phyloP scores from a whole-genome alignment of 169 alveolate genomes.

The Plasmodium ovale region DNA sequence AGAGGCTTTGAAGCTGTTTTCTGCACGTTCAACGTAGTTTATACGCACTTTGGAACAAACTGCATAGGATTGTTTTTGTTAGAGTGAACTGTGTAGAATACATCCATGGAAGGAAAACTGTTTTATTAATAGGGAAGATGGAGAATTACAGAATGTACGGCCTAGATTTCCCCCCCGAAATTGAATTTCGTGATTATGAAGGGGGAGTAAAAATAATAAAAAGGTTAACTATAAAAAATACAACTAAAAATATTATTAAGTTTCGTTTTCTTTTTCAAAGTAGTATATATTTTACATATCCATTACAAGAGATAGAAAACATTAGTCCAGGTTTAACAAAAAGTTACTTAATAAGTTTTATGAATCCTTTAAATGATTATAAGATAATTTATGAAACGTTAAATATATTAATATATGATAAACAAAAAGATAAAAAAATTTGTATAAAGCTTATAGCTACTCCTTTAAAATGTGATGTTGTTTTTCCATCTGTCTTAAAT shows the following conservation, averaged over 20 bases:
- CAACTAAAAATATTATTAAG: conserved; percentile 49
- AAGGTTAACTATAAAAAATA: conserved; percentile 55
- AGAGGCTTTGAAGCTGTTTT: no score
- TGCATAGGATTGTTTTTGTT: no score
- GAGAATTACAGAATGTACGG: conserved; percentile 60
- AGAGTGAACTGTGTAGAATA: no score
- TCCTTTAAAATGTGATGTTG: conserved; percentile 64
- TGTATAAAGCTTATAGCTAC: conserved; percentile 58
- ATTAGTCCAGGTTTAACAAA: conserved; percentile 72
- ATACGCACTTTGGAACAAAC: no score
- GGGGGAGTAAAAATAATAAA: conserved; percentile 68
- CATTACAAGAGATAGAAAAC: conserved; percentile 73
- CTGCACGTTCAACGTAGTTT: no score
- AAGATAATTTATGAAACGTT: conserved; percentile 45
- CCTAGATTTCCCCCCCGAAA: conserved; percentile 30
- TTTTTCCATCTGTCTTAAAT: conserved; percentile 39
- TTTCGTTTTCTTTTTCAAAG: conserved; percentile 68
- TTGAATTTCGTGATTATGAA: conserved; percentile 65
- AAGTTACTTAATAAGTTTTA: conserved; percentile 47
- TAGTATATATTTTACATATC: conserved; percentile 62
- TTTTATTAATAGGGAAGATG: no score
- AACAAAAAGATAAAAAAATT: conserved; percentile 37
- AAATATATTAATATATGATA: conserved; percentile 56
- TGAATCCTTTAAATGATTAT: conserved; percentile 58
- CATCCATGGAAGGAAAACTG: no score